phyloP scores from a whole-genome alignment of 306 rosid species.

The Fragaria nilgerrensis region DNA sequence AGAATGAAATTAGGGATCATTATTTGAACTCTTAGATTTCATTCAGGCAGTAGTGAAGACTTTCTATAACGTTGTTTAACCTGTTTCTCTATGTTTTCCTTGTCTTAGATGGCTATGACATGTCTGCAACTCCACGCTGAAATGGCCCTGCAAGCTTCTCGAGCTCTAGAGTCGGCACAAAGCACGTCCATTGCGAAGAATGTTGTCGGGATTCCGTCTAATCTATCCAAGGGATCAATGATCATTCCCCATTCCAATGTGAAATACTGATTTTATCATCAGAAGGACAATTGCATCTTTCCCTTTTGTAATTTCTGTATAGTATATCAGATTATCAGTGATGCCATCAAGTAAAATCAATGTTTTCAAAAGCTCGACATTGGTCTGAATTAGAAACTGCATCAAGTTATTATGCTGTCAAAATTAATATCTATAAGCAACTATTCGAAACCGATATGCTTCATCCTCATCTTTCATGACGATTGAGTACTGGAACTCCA shows the following conservation, averaged over 20 bases:
- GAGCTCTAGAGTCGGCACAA: constrained; percentile 70
- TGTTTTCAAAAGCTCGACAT: too few species aligned
- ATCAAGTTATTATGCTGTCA: not conserved
- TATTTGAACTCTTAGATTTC: not conserved
- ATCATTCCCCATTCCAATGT: constrained; percentile 57
- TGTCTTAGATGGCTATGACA: constrained; percentile 70
- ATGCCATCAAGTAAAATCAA: too few species aligned
- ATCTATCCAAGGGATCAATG: constrained; percentile 52
- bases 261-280: constrained; percentile 19
- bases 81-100: not conserved
- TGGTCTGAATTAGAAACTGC: not conserved
- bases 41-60: not conserved
- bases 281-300: not conserved
- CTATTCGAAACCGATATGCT: not conserved
- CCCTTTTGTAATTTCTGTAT: not conserved
- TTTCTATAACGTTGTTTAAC: not conserved
- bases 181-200: constrained; percentile 39
- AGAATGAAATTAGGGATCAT: not conserved
- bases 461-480: not conserved
- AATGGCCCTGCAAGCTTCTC: constrained; percentile 93
- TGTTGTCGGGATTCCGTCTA: constrained; percentile 47
- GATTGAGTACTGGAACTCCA: not conserved
- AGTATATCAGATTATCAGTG: not conserved
- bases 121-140: constrained; percentile 90
- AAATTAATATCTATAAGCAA: too few species aligned